Evolutionary conservation across 176 grass and related monocot species (phyloP), one percentile per base, ranked within the genome.

Genomic region (Pontederia paniculata): DNA sequence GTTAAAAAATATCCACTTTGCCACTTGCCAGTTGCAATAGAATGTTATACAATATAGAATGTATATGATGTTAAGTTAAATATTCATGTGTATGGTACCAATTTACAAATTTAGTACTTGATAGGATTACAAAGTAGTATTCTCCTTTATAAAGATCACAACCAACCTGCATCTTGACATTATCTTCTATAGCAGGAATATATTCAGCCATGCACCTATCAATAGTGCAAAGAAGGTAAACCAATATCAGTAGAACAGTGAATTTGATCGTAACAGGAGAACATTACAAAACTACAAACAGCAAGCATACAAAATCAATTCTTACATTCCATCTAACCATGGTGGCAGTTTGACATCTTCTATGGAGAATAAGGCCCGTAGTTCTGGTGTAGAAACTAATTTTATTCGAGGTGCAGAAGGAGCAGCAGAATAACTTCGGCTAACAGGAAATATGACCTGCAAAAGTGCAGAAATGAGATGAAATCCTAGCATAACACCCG

Each of bases 291-390:
- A 37, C 4, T 37, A 37, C 28, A 37, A 58, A 0, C 37, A 16
- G 14, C 19, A 42, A 64, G 12, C 42, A 47, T 64, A 52, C 46
- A 10, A 18, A 19, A 2, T 65, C 57, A 18, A 19, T 1, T 61
- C 89, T 85, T 83, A 95, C 89, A 95, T 95, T 22, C 69, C 81
- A 86, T 86, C 83, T 72, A 74, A 62, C 89, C 89, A 89, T 80
- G 73, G 62, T 69, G 70, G 76, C 19, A 95, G 89, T 74, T 86
- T 95, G 54, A 89, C 77, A 67, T 83, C 76, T 9, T 95, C 89
- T 51, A 95, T 76, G 42, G 79, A 85, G 70, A 95, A 79, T 76
- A 95, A 66, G 55, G 74, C 72, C 52, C 86, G 89, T 25, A 95
- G 59, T 62, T 95, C 89, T 65, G 80, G 62, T 45, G 85, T 95